Conservation (phyloP, 441 rosid genomes). For the Pelargonium myrrhifolium region DNA sequence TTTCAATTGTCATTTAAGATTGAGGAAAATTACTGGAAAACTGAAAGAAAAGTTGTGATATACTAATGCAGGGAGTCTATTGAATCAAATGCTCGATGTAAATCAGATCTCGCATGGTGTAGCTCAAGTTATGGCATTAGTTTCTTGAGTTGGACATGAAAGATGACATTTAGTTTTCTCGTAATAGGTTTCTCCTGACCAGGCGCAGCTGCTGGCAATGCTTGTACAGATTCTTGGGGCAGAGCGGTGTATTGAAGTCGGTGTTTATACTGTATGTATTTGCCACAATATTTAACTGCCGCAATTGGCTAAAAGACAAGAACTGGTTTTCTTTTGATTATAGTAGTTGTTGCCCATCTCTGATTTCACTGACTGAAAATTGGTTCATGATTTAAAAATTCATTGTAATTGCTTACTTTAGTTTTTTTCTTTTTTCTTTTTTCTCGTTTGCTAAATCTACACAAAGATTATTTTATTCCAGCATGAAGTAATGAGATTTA, state of each 20-base stretch:
- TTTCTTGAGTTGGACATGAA: background rate
- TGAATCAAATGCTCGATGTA: background rate
- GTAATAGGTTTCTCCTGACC: conserved; percentile 86
- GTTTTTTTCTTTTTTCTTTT: no score
- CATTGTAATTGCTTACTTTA: no score
- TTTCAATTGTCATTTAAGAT: no score
- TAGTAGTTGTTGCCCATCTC: background rate
- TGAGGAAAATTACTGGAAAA: no score
- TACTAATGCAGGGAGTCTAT: background rate
- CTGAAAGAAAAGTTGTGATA: no score
- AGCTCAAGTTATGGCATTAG: background rate
- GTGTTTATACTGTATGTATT: conserved; percentile 70
- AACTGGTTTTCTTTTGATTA: background rate
- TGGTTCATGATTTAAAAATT: no score
- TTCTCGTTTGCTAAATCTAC: no score
- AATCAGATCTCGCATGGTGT: background rate
- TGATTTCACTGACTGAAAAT: no score
- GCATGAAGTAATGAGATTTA: no score
- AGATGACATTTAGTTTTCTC: background rate
- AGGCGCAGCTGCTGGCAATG: conserved; percentile 85
- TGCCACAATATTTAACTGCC: background rate
- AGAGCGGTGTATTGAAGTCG: conserved; percentile 76
- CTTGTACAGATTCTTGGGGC: conserved; percentile 84
- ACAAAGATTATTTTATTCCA: no score
- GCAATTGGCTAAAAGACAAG: background rate